Evolutionary conservation across 2,329 filamentous ascomycete genomes (phyloP).

Genomic region (Anthostomella pinea): DNA sequence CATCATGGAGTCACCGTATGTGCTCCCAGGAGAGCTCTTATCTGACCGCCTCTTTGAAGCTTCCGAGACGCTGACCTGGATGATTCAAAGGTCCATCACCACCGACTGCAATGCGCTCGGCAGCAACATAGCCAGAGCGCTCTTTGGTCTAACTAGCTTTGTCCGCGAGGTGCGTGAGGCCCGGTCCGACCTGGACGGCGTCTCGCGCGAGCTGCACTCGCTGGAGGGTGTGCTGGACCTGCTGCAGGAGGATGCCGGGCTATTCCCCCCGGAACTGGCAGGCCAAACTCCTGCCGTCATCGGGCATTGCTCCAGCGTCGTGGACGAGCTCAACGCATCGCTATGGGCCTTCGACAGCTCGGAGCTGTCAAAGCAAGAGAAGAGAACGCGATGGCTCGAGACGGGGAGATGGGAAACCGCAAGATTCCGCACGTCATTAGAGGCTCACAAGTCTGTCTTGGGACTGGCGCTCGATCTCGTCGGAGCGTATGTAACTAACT

Average conservation of each 20-base stretch:
- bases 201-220: conserved; percentile 41
- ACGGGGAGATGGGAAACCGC: conserved; percentile 32
- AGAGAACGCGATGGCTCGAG: conserved; percentile 36
- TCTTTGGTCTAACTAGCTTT: conserved; percentile 33
- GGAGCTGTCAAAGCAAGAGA: conserved; percentile 34
- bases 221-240: conserved; percentile 38
- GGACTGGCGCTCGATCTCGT: conserved; percentile 41
- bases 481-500: conserved; percentile 33
- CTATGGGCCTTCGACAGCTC: conserved; percentile 31
- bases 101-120: conserved; percentile 37
- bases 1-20: too few species aligned
- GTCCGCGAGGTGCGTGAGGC: conserved; percentile 41
- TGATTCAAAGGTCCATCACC: conserved; percentile 35
- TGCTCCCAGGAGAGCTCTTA: too few species aligned
- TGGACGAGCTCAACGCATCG: conserved; percentile 36
- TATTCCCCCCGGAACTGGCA: conserved; percentile 36
- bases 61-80: conserved; percentile 25
- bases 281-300: conserved; percentile 35
- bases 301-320: conserved; percentile 33
- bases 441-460: conserved; percentile 37
- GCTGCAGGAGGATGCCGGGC: conserved; percentile 37
- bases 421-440: conserved; percentile 32
- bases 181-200: conserved; percentile 36
- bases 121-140: conserved; percentile 34
- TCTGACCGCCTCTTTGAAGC: conserved; percentile 20